Evolutionary conservation across 371 early-diverging fungal genomes (phyloP).

Genomic region (Actinomortierella ambigua): DNA sequence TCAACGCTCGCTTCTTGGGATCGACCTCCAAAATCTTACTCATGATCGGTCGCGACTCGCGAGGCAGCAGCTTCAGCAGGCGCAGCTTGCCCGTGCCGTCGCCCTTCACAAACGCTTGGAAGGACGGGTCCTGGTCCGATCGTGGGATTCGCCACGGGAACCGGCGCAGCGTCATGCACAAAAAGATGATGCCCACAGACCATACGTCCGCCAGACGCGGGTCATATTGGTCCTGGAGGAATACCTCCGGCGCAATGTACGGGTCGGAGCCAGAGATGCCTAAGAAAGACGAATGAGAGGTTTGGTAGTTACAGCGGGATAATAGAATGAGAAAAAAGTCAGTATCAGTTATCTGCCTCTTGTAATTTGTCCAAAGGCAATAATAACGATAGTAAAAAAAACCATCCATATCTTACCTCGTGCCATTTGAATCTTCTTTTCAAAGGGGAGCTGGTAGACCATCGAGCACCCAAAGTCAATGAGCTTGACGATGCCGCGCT

Average conservation of each 20-base stretch:
- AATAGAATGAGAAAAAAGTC: constrained; percentile 5
- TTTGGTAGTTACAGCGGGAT: no score
- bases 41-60: constrained; percentile 53
- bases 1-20: constrained; percentile 52
- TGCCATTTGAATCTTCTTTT: constrained; percentile 55
- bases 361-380: not conserved
- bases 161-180: constrained; percentile 75
- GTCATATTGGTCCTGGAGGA: constrained; percentile 61
- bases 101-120: constrained; percentile 52
- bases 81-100: constrained; percentile 50
- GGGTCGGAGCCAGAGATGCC: constrained; percentile 89
- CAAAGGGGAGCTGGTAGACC: constrained; percentile 77
- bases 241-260: constrained; percentile 93
- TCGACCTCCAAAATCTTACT: constrained; percentile 54
- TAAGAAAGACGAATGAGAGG: constrained; percentile 6
- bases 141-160: constrained; percentile 79
- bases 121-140: constrained; percentile 57
- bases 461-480: constrained; percentile 94
- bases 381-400: constrained; percentile 7
- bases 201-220: constrained; percentile 76
- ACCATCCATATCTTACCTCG: constrained; percentile 60
- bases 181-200: constrained; percentile 81
- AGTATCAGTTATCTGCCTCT: not conserved
- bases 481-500: constrained; percentile 78
- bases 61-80: constrained; percentile 54